Evolutionary conservation across 805 yeast genomes (phyloP).

Genomic region (Wickerhamiella nectarea): DNA sequence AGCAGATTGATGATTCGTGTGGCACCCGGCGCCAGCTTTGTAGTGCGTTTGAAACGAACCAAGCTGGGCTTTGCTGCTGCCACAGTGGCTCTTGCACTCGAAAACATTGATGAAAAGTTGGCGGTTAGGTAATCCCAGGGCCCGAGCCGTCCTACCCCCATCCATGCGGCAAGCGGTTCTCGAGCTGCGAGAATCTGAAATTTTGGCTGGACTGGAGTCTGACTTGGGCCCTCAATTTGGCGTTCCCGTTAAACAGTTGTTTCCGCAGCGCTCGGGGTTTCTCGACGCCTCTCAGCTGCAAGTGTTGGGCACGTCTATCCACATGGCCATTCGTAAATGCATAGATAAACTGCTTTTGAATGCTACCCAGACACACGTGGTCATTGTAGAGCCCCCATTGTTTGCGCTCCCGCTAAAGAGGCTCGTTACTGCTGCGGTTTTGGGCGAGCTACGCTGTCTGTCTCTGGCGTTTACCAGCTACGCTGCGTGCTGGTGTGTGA

Average conservation of each 20-base stretch:
- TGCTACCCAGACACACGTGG: slow-evolving; percentile 11
- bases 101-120: slow-evolving; percentile 4
- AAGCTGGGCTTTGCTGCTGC: slow-evolving; percentile 9
- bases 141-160: too few relatives aligned
- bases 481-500: slow-evolving; percentile 17
- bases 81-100: slow-evolving; percentile 7
- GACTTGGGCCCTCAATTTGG: slow-evolving; percentile 10
- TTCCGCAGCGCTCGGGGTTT: slow-evolving; percentile 3
- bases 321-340: slow-evolving; percentile 6
- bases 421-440: slow-evolving; percentile 13
- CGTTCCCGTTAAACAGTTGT: not conserved
- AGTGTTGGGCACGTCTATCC: slow-evolving; percentile 7
- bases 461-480: slow-evolving; percentile 17
- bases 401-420: slow-evolving; percentile 11
- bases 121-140: not conserved
- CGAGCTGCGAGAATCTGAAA: slow-evolving; percentile 6
- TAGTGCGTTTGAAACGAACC: slow-evolving; percentile 36
- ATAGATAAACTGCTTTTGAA: slow-evolving; percentile 13
- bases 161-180: slow-evolving; percentile 14
- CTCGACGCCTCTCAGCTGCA: not conserved
- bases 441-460: slow-evolving; percentile 11
- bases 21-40: slow-evolving; percentile 34
- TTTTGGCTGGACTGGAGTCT: slow-evolving; percentile 13
- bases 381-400: slow-evolving; percentile 20
- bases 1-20: slow-evolving; percentile 43